These are phyloP conservation scores for Penicillium digitatum DNA, from an alignment of 2,329 filamentous ascomycete species.

Conservation along the genomic window DNA sequence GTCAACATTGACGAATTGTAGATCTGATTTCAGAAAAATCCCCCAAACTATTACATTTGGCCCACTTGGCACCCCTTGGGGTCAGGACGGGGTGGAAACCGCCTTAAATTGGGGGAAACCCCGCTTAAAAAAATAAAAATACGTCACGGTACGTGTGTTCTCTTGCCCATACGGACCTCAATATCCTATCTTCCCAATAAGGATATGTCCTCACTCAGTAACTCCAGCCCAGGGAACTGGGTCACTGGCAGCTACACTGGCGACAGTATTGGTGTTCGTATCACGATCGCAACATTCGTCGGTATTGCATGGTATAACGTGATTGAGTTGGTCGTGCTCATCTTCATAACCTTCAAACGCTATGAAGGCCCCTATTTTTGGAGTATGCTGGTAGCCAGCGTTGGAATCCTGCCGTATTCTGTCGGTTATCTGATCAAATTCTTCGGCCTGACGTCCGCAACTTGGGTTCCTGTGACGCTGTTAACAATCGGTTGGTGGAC, in stretches of 20 bases:
- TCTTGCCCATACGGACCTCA: neutral
- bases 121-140: constrained; percentile 2
- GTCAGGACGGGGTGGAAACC: neutral
- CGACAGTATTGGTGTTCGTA: constrained; percentile 24
- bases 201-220: constrained; percentile 24
- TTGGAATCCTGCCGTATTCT: constrained; percentile 45
- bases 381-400: constrained; percentile 44
- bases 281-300: constrained; percentile 29
- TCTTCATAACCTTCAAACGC: constrained; percentile 48
- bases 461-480: constrained; percentile 33
- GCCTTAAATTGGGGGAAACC: neutral
- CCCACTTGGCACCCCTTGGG: constrained; percentile 9
- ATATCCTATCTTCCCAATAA: constrained; percentile 8
- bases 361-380: constrained; percentile 50
- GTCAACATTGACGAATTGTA: neutral
- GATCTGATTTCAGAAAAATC: neutral
- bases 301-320: constrained; percentile 32
- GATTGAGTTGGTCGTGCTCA: constrained; percentile 46
- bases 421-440: constrained; percentile 30
- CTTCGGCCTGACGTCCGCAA: constrained; percentile 22
- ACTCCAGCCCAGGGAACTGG: constrained; percentile 28
- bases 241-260: constrained; percentile 28
- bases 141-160: constrained; percentile 3
- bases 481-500: constrained; percentile 51
- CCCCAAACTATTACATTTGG: neutral